Conservation (phyloP, 768 basidiomycete genomes). For the Hydnomerulius pinastri region DNA sequence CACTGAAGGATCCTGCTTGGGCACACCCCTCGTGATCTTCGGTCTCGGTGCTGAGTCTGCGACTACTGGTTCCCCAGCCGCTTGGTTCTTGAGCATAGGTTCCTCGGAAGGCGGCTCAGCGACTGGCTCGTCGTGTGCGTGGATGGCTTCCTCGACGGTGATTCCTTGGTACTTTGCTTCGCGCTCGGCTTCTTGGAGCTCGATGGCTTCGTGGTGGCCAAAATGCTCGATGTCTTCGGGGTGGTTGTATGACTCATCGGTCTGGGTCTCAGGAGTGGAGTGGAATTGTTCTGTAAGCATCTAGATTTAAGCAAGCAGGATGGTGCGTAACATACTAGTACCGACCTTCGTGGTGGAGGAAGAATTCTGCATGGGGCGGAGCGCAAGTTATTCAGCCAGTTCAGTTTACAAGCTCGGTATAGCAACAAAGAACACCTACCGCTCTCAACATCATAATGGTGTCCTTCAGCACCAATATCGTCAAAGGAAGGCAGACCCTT, state of each 20-base stretch:
- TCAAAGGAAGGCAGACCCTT: conserved; percentile 83
- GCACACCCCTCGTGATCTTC: conserved; percentile 55
- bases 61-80: conserved; percentile 11
- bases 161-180: conserved; percentile 87
- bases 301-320: conserved; percentile 2
- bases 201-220: conserved; percentile 83
- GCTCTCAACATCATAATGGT: conserved; percentile 91
- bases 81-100: conserved; percentile 14
- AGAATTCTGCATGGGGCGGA: conserved; percentile 74
- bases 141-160: conserved; percentile 67
- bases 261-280: conserved; percentile 95
- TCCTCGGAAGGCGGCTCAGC: conserved; percentile 13
- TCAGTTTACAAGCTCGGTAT: background rate
- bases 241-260: conserved; percentile 91
- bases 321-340: conserved; percentile 4
- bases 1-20: conserved; percentile 66
- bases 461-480: conserved; percentile 83
- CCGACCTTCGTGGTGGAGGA: conserved; percentile 95
- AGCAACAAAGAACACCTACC: conserved; percentile 47
- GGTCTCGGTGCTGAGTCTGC: conserved; percentile 38
- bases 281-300: conserved; percentile 75
- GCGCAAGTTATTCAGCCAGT: conserved; percentile 1
- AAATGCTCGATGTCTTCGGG: conserved; percentile 95
- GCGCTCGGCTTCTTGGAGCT: conserved; percentile 77
- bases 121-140: conserved; percentile 47